Base-by-base conservation (phyloP, 83 land plant genomes). In the Diphasiastrum complanatum region DNA sequence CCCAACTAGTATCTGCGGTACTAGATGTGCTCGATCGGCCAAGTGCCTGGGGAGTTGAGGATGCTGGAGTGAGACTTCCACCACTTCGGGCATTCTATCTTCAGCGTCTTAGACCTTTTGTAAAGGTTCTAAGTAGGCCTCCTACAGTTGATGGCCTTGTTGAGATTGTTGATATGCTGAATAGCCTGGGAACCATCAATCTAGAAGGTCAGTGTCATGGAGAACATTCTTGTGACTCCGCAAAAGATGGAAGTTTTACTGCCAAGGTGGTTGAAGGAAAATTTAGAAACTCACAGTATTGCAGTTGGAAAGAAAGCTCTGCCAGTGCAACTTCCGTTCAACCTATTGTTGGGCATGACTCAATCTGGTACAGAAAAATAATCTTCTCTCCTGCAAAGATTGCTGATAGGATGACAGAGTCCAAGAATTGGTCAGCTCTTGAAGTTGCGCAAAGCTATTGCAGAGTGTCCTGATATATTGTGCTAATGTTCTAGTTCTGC, bases 1-100 rank as follows among this genome's bases (percentile, higher is more conserved):
- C 33, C 11, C 64, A 66, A 32, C 20, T 72, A 26, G 53, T 58
- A 35, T 47, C 52, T 57, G 70, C 75, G 35, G 59, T 72, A 4
- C 33, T 28, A 18, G 52, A 41, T 35, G 32, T 56, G 31, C 49
- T 56, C 22, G 30, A 16, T 35, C 11, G 45, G 50, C 61, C 70
- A 10, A 43, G 33, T 43, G 20, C 60, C 18, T 51, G 71, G 60
- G 67, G 47, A 11, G 27, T 25, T 25, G 24, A 22, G 18, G 66
- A 50, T 48, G 36, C 16, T 30, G 48, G 33, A 59, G 24, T 66
- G 14, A 40, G 58, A 27, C 40, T 59, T 38, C 69, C 69, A 29
- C 40, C 65, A 28, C 28, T 35, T 38, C 19, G 40, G 50, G 45
- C 72, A 10, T 63, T 69, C 33, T 51, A 63, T 35, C 49, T 35